These are phyloP conservation scores for Chlorella sorokiniana DNA, from an alignment of 139 green algal genomes.

Conservation along the genomic window DNA sequence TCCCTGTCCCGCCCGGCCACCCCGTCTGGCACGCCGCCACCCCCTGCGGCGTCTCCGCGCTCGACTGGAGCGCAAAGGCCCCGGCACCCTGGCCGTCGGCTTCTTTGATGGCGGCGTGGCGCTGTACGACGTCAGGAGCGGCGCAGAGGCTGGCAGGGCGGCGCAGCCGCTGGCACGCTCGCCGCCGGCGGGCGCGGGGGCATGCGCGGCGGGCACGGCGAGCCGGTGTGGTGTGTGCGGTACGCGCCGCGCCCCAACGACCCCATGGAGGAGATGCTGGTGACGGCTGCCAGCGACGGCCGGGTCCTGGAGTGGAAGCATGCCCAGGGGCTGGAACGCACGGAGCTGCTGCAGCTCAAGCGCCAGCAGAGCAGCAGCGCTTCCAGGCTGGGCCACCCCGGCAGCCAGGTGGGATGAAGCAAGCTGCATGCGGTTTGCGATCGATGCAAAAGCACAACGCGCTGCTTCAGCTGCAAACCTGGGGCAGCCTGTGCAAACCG, in stretches of 20 bases:
- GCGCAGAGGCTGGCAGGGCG: background rate
- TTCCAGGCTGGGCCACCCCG: background rate
- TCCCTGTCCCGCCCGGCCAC: constrained; percentile 80
- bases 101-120: constrained; percentile 72
- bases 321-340: constrained; percentile 73
- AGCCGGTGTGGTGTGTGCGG: constrained; percentile 77
- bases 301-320: constrained; percentile 44
- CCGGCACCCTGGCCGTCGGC: constrained; percentile 70
- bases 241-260: constrained; percentile 77
- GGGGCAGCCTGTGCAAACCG: too few relatives aligned
- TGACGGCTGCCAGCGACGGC: constrained; percentile 89
- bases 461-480: too few relatives aligned
- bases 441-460: too few relatives aligned
- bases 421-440: too few relatives aligned
- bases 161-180: background rate
- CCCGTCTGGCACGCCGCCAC: constrained; percentile 75
- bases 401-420: background rate
- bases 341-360: constrained; percentile 86
- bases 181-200: background rate
- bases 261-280: constrained; percentile 71
- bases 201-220: constrained; percentile 61
- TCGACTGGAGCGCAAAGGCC: constrained; percentile 71
- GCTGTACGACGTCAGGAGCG: constrained; percentile 68
- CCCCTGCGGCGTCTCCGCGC: constrained; percentile 64
- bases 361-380: constrained; percentile 41